phyloP scores from a whole-genome alignment of 2,329 filamentous ascomycete species.

The Diaporthe longicolla region DNA sequence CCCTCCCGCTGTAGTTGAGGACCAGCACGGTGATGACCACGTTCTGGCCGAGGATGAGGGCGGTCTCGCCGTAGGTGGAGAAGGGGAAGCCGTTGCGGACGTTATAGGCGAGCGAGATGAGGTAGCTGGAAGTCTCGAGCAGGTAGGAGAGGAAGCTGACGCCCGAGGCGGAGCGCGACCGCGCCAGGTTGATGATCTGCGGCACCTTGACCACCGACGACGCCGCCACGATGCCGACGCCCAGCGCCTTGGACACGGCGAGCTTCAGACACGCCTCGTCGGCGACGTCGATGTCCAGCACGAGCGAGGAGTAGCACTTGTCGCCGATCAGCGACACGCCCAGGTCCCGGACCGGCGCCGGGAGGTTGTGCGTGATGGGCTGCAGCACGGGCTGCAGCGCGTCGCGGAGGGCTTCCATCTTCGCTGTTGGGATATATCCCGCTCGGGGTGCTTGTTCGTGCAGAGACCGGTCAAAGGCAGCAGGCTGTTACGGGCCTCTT shows the following conservation, averaged over 20 bases:
- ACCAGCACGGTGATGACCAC: conserved; percentile 90
- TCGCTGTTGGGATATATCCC: conserved; percentile 18
- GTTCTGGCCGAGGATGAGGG: conserved; percentile 92
- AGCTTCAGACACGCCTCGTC: conserved; percentile 87
- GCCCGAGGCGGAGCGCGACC: conserved; percentile 84
- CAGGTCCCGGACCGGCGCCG: conserved; percentile 79
- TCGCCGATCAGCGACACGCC: conserved; percentile 85
- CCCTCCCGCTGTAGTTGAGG: conserved; percentile 82
- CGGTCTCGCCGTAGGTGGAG: conserved; percentile 96
- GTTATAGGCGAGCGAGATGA: conserved; percentile 94
- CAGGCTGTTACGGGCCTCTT: conserved; percentile 1
- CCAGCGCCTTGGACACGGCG: conserved; percentile 91
- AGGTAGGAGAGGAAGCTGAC: conserved; percentile 92
- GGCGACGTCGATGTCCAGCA: conserved; percentile 86
- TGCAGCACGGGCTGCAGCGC: conserved; percentile 77
- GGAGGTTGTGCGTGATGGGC: conserved; percentile 81
- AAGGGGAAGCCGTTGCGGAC: conserved; percentile 92
- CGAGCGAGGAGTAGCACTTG: conserved; percentile 86
- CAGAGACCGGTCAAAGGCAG: not conserved
- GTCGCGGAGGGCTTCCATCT: conserved; percentile 74
- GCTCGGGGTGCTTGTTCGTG: not conserved
- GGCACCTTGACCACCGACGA: conserved; percentile 96
- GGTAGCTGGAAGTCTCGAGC: conserved; percentile 89
- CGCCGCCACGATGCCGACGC: conserved; percentile 92
- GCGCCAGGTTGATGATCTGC: conserved; percentile 92